Percentiles rank a stretch among this genome's conserved stretches.
Evolutionary conservation across 306 rosid species (phyloP).

Genomic region (Fragaria ananassa): DNA sequence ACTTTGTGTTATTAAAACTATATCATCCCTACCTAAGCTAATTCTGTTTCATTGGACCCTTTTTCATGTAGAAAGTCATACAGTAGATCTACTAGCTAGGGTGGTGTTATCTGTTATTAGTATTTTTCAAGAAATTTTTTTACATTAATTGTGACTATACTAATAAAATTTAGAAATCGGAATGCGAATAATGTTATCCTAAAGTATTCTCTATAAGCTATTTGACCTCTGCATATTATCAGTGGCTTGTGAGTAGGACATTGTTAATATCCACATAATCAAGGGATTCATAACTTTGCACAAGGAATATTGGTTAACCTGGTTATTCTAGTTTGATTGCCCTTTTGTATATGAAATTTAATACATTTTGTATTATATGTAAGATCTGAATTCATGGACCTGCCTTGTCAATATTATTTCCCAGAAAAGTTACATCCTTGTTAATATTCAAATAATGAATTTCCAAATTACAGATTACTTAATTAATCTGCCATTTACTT

Average conservation of each 20-base stretch:
- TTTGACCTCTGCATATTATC: constrained; percentile 15
- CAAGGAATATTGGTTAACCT: not conserved
- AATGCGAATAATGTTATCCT: not conserved
- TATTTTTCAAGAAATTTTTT: not conserved
- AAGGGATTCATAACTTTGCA: not conserved
- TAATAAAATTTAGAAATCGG: not conserved
- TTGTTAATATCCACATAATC: not conserved
- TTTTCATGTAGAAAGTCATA: not conserved
- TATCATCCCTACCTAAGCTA: not conserved
- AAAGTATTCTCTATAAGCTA: not conserved
- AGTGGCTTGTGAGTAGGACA: constrained; percentile 12
- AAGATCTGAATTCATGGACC: not conserved
- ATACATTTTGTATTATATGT: not conserved
- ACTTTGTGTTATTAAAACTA: not conserved
- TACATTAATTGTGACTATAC: not conserved
- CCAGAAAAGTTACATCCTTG: not conserved
- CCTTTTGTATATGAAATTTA: not conserved
- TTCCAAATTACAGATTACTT: not conserved
- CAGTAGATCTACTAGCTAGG: not conserved
- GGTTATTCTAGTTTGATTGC: not conserved
- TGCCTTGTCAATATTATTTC: not conserved
- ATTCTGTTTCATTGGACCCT: not conserved
- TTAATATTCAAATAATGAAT: not conserved
- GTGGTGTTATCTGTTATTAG: not conserved
- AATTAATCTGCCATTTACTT: not conserved